Percentiles rank a stretch among this genome's conserved stretches.
phyloP scores from a whole-genome alignment of 306 rosid species.

The Pueraria montana region DNA sequence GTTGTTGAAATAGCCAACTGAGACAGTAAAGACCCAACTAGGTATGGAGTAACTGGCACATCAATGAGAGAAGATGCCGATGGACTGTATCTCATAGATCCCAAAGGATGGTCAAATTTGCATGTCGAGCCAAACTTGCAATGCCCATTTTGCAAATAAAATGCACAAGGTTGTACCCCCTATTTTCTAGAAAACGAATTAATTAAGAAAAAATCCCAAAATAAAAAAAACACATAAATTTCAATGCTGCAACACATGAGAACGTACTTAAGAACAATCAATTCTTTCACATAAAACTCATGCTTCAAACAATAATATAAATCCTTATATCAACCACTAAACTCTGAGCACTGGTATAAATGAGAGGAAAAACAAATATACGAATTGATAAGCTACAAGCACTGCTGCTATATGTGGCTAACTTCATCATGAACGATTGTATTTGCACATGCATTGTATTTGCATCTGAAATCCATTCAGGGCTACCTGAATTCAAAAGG shows the following conservation, averaged over 20 bases:
- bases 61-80: constrained; percentile 75
- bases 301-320: not conserved
- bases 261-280: constrained; percentile 24
- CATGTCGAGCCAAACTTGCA: constrained; percentile 91
- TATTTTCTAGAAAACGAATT: constrained; percentile 55
- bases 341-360: not conserved
- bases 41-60: constrained; percentile 80
- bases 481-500: constrained; percentile 16
- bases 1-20: constrained; percentile 72
- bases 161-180: constrained; percentile 65
- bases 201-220: constrained; percentile 44
- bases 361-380: constrained; percentile 14
- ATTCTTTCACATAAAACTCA: constrained; percentile 9
- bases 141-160: constrained; percentile 63
- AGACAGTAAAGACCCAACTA: constrained; percentile 80
- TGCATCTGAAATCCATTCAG: not conserved
- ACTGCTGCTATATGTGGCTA: constrained; percentile 12
- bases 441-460: not conserved
- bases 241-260: constrained; percentile 11
- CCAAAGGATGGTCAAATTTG: constrained; percentile 90
- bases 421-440: constrained; percentile 11
- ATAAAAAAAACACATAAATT: constrained; percentile 10
- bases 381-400: not conserved
- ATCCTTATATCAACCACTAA: not conserved
- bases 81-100: constrained; percentile 68